Percentiles rank a stretch among this genome's conserved stretches.
Conservation (phyloP, 1,284 basidiomycete genomes). For the Thecaphora thlaspeos region DNA sequence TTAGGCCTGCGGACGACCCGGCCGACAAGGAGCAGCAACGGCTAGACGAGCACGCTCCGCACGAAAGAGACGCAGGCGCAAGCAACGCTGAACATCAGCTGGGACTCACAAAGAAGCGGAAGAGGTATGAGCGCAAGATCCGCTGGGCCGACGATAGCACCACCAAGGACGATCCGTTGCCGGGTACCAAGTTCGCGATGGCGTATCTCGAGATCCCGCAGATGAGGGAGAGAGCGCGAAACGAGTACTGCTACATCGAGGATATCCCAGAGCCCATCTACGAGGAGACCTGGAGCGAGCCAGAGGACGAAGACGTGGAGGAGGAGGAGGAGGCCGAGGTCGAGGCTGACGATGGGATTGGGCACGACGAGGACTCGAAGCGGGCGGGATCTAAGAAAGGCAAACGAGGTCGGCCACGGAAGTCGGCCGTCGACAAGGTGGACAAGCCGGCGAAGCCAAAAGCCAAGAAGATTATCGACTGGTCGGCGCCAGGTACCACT, state of each 20-base stretch:
- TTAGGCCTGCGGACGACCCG: not conserved
- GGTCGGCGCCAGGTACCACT: conserved; percentile 17
- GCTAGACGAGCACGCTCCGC: conserved; percentile 8
- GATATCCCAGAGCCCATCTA: conserved; percentile 26
- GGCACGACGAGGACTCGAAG: conserved; percentile 1
- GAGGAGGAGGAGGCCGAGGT: conserved; percentile 11
- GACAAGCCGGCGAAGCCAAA: conserved; percentile 6
- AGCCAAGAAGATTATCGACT: conserved; percentile 10
- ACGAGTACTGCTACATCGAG: conserved; percentile 22
- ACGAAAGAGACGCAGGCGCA: conserved; percentile 10
- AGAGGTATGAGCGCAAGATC: conserved; percentile 24
- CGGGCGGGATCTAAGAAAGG: not conserved
- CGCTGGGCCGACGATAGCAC: conserved; percentile 31
- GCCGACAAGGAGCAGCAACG: not conserved
- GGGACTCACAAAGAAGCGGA: conserved; percentile 12
- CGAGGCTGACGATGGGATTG: not conserved
- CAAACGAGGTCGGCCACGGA: conserved; percentile 2
- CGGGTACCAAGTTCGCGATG: conserved; percentile 15
- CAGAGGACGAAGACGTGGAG: conserved; percentile 18
- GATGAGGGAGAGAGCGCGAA: conserved; percentile 22
- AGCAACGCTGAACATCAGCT: not conserved
- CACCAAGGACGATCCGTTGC: conserved; percentile 16
- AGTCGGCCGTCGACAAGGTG: not conserved
- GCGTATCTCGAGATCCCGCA: conserved; percentile 20
- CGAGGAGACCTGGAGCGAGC: conserved; percentile 16